phyloP scores from a whole-genome alignment of 331 rosid species.

The Pyracantha coccinea region DNA sequence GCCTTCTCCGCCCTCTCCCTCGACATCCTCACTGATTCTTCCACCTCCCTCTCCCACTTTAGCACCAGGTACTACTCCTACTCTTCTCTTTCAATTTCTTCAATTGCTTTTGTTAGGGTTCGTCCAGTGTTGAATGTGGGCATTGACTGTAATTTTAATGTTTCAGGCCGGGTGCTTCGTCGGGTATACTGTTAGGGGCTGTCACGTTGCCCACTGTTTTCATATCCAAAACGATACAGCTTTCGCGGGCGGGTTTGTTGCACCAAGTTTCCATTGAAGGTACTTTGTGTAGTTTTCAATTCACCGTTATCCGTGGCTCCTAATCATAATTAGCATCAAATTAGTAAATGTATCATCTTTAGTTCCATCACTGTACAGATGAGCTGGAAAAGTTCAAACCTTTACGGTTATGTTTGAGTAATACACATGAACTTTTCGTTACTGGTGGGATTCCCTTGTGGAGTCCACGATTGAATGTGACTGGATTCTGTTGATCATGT shows the following conservation, averaged over 20 bases:
- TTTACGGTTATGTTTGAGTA: not conserved
- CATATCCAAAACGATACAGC: conserved; percentile 67
- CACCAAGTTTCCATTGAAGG: conserved; percentile 48
- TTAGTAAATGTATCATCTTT: not conserved
- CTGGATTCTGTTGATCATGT: not conserved
- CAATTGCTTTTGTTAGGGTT: not conserved
- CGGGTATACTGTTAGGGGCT: conserved; percentile 69
- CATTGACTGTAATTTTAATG: not conserved
- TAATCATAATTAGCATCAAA: not conserved
- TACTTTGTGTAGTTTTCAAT: not conserved
- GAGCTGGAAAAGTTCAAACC: not conserved
- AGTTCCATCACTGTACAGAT: not conserved
- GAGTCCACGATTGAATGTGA: not conserved
- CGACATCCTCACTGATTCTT: conserved; percentile 51
- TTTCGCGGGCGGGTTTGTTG: conserved; percentile 40
- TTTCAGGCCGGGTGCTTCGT: conserved; percentile 72
- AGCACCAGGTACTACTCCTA: conserved; percentile 40
- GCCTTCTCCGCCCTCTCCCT: conserved; percentile 50
- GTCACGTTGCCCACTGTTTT: conserved; percentile 63
- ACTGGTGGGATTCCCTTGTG: not conserved
- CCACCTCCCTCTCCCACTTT: conserved; percentile 31
- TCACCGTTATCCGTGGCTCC: not conserved
- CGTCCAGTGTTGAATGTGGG: not conserved
- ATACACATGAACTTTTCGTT: not conserved
- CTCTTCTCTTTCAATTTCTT: not conserved